Evolutionary conservation across 2,329 filamentous ascomycete species (phyloP).

Genomic region (Ceratocystis papillata): DNA sequence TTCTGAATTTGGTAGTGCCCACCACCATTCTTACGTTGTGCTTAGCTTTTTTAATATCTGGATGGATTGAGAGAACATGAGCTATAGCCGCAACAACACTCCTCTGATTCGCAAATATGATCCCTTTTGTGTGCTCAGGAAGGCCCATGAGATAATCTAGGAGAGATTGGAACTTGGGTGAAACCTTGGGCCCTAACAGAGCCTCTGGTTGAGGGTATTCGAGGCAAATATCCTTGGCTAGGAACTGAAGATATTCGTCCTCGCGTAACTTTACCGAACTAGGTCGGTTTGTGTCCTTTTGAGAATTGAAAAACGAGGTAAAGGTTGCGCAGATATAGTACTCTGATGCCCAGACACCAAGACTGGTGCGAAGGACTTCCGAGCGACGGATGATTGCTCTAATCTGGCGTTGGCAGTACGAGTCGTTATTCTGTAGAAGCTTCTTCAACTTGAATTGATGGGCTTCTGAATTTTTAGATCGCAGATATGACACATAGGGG

Average conservation of each 20-base stretch:
- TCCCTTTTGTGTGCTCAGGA: slow-evolving; percentile 36
- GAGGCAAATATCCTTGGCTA: slow-evolving; percentile 35
- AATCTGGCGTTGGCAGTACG: slow-evolving; percentile 46
- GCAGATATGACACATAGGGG: slow-evolving; percentile 45
- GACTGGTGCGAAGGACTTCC: slow-evolving; percentile 41
- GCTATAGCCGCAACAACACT: slow-evolving; percentile 50
- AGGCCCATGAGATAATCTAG: slow-evolving; percentile 37
- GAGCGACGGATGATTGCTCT: slow-evolving; percentile 43
- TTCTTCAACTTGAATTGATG: slow-evolving; percentile 34
- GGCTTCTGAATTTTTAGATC: slow-evolving; percentile 34
- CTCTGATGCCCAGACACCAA: slow-evolving; percentile 60
- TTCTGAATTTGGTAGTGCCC: slow-evolving; percentile 37
- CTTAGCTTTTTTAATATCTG: slow-evolving; percentile 34
- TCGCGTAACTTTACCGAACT: slow-evolving; percentile 39
- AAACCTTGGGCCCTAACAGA: slow-evolving; percentile 33
- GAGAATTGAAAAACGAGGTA: slow-evolving; percentile 29
- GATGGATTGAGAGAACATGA: slow-evolving; percentile 45
- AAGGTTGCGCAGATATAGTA: slow-evolving; percentile 48
- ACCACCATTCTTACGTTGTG: slow-evolving; percentile 47
- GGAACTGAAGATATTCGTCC: slow-evolving; percentile 43
- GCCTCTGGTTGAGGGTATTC: slow-evolving; percentile 25
- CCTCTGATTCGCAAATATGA: slow-evolving; percentile 58
- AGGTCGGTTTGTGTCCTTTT: slow-evolving; percentile 25
- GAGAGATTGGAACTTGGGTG: slow-evolving; percentile 48
- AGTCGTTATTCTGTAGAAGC: slow-evolving; percentile 37